Evolutionary conservation across 352 stramenopile species (phyloP).

Genomic region (Pythium angustatum): DNA sequence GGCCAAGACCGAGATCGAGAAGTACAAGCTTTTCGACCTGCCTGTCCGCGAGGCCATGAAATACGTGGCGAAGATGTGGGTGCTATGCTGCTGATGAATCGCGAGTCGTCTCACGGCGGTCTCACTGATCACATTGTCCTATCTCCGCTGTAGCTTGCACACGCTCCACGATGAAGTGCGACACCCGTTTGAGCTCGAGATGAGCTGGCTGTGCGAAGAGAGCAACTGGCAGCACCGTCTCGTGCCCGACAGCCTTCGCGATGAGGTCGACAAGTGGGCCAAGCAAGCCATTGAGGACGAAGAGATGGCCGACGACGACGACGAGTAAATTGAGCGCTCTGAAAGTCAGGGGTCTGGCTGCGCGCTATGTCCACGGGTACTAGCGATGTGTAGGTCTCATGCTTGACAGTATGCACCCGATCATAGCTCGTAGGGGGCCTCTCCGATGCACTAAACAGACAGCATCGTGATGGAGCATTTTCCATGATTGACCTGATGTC

Average conservation of each 20-base stretch:
- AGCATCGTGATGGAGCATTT: too few relatives aligned
- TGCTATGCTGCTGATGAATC: neutral
- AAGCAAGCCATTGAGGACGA: slow-evolving; percentile 87
- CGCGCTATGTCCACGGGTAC: too few relatives aligned
- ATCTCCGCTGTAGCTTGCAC: slow-evolving; percentile 79
- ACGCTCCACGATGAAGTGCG: slow-evolving; percentile 96
- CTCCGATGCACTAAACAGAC: too few relatives aligned
- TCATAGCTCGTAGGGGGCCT: too few relatives aligned
- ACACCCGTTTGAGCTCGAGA: slow-evolving; percentile 98
- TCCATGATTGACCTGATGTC: neutral
- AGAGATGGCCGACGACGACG: slow-evolving; percentile 87
- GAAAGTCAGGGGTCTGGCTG: too few relatives aligned
- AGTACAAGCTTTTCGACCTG: slow-evolving; percentile 95
- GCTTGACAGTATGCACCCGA: too few relatives aligned
- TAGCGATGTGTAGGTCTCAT: too few relatives aligned
- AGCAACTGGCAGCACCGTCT: slow-evolving; percentile 94
- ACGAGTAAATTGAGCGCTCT: slow-evolving; percentile 39
- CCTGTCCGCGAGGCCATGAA: slow-evolving; percentile 96
- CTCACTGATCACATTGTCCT: neutral
- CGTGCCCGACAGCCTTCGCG: slow-evolving; percentile 90
- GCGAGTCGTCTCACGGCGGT: neutral
- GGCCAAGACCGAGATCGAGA: slow-evolving; percentile 99
- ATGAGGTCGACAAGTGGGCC: slow-evolving; percentile 84
- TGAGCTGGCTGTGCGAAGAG: slow-evolving; percentile 97
- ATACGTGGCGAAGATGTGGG: slow-evolving; percentile 97